Conservation (phyloP, 164 flowering plant species). For the Vitis rotundifolia region DNA sequence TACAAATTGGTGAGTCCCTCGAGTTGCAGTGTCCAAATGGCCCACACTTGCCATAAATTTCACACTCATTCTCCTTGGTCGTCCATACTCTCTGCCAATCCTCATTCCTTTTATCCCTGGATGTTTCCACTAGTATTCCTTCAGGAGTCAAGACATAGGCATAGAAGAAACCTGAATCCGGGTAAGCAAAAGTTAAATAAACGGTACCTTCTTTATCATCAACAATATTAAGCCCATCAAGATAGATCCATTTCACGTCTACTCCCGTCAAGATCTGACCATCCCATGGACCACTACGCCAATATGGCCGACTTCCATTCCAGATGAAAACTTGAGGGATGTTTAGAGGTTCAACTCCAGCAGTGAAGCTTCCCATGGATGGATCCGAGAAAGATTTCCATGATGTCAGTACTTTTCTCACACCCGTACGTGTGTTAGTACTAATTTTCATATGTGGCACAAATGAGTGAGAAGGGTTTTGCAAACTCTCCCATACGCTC, state of each 20-base stretch:
- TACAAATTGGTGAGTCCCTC: neutral
- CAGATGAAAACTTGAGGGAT: neutral
- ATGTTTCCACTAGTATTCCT: conserved; percentile 6
- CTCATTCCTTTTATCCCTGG: neutral
- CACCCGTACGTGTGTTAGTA: no score
- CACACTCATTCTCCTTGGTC: conserved; percentile 21
- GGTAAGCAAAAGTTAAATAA: neutral
- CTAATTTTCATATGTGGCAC: no score
- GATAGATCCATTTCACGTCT: conserved; percentile 25
- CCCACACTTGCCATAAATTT: conserved; percentile 32
- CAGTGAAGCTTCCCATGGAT: conserved; percentile 1
- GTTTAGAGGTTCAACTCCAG: neutral
- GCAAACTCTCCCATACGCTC: no score
- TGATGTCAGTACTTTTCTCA: neutral
- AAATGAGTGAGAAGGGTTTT: no score
- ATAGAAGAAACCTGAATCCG: neutral
- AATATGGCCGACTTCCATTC: conserved; percentile 1
- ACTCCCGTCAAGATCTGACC: conserved; percentile 22
- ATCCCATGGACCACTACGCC: conserved; percentile 33
- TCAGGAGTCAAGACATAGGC: conserved; percentile 7
- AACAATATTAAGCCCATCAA: conserved; percentile 14
- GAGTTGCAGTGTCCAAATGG: conserved; percentile 25
- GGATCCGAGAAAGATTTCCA: neutral
- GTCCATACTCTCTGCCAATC: conserved; percentile 18
- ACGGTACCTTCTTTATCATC: conserved; percentile 2